Evolutionary conservation across 2,329 filamentous ascomycete species (phyloP), one percentile per base, ranked within the genome.

Genomic region (Diaporthe caulivora): DNA sequence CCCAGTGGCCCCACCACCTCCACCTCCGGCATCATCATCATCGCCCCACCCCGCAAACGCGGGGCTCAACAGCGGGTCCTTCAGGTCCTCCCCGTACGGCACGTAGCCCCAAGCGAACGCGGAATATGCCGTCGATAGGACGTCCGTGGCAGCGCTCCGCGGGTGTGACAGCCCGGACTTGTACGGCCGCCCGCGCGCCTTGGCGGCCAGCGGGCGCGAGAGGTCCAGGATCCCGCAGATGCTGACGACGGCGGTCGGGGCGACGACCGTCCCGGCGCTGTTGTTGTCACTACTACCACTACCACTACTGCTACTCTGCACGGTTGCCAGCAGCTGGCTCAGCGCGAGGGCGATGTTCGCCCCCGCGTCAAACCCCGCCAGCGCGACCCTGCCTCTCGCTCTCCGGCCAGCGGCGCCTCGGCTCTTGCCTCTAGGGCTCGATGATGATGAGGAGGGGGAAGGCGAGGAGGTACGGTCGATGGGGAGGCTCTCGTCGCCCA

Each of bases 281-380:
- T 17, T 58, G 34, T 34, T 34, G 34, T 34, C 9, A 9, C 9
- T 34, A 9, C 9, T 34, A 17, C 1, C 10, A 18, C 18, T 37
- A 26, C 18, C n/a, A 26, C 9, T 29, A 26, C 21, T 34, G 53
- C 31, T 31, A 2, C 1, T 10, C 17, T 24, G 77, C 44, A 88
- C 75, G 18, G 75, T 77, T n/a, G n/a, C n/a, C 0, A 82, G 81
- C 13, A 85, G 76, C 76, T 87, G 86, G 18, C 82, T 77, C 0
- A 82, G 83, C 9, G 81, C 78, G 0, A 89, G 79, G 0, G 83
- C 77, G 1, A 90, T 80, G 76, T 87, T 89, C 2, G 83, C 88
- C 34, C 88, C 88, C 0, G 87, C 87, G 44, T 85, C 87, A 79
- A 86, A 89, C 13, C 88, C 88, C 1, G 80, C 83, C 0, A 89